Evolutionary conservation across 176 grass and related monocot species (phyloP), one percentile per base, ranked within the genome.

Genomic region (Rhynchospora breviuscula): DNA sequence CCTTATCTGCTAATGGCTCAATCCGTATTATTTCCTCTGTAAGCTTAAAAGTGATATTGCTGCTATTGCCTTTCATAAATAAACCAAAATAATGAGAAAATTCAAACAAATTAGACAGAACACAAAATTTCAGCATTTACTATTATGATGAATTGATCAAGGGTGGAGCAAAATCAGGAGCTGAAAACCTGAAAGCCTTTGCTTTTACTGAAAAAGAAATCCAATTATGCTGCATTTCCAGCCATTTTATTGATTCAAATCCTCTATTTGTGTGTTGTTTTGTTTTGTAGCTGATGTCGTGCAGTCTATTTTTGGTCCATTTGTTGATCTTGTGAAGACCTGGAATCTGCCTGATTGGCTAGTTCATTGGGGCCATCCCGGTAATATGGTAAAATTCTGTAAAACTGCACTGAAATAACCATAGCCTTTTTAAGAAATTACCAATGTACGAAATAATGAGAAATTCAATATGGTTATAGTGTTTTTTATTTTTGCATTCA

Each of bases 331-430:
- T 19, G 89, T 98, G 79, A 91, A 93, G 91, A 93, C 91, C 23
- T 90, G 17, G 56, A 75, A 69, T 75, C 91, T 95, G 48, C 89
- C 92, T 44, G 90, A 87, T 8, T 95, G 89, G 95, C 91, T 98
- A 84, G 92, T 98, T 84, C 92, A 98, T 85, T 98, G 95, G 95
- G 95, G 92, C 0, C 95, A 98, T 79, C 92, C 95, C 4, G 96
- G 91, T 68, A 98, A 95, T 82, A 98, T 98, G 96, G 96, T 91
- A 84, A 86, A 58, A 17, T 57, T 76, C 18, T 76, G 59, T 51
- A 14, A 29, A 48, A 52, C 22, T 51, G 48, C 22, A 8, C 2
- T 51, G 12, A 14, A 81, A 62, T 78, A 56, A 78, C 11, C 25
- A 8, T 40, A 58, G 29, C 46, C 10, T 79, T 33, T 59, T 79